Conservation (phyloP, 371 early-diverging fungal species). For the Saksenaea vasiformis region DNA sequence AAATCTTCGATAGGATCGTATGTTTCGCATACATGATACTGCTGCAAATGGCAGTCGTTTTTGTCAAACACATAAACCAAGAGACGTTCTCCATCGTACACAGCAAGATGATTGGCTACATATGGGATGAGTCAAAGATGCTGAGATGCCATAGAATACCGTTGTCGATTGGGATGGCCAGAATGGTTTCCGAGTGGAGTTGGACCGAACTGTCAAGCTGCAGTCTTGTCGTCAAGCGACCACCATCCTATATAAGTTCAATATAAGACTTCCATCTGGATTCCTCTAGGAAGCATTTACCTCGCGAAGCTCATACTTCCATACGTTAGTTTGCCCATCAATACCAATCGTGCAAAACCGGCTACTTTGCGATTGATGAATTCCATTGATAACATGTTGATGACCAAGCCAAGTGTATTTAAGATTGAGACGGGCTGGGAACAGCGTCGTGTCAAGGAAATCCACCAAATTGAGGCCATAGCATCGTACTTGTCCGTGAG, state of each 20-base stretch:
- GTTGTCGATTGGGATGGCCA: conserved; percentile 35
- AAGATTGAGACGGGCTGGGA: conserved; percentile 58
- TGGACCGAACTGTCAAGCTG: conserved; percentile 32
- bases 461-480: conserved; percentile 78
- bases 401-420: conserved; percentile 75
- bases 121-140: not conserved
- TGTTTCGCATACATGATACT: conserved; percentile 17
- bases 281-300: conserved; percentile 14
- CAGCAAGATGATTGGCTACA: conserved; percentile 36
- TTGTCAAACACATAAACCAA: conserved; percentile 31
- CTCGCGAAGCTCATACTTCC: conserved; percentile 52
- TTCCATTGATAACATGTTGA: conserved; percentile 42
- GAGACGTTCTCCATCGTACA: conserved; percentile 38
- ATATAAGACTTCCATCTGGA: not conserved
- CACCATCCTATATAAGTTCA: conserved; percentile 16
- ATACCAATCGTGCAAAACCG: conserved; percentile 54
- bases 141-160: conserved; percentile 15
- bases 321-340: conserved; percentile 58
- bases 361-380: conserved; percentile 46
- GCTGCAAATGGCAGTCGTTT: conserved; percentile 33
- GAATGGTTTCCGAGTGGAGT: conserved; percentile 14
- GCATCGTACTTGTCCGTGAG: conserved; percentile 63
- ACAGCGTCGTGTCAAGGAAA: conserved; percentile 69
- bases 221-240: conserved; percentile 32
- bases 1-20: conserved; percentile 20